Evolutionary conservation across 768 basidiomycete genomes (phyloP).

Genomic region (Auricularia sp.): DNA sequence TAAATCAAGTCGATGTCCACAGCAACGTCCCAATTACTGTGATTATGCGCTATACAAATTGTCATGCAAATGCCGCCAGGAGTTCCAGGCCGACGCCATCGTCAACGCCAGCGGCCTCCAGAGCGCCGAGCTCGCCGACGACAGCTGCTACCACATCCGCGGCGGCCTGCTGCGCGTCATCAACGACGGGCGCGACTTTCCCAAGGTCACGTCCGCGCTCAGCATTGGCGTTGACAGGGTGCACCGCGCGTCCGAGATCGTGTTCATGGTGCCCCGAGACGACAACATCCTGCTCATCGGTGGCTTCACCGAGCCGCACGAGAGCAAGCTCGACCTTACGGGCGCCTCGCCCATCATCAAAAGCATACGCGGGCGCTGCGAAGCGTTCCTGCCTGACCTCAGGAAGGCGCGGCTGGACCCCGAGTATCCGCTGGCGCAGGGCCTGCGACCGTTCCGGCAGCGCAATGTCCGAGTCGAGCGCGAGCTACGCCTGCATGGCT

Average conservation of each 20-base stretch:
- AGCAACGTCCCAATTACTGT: constrained; percentile 99
- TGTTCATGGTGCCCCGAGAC: constrained; percentile 29
- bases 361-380: constrained; percentile 21
- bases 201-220: constrained; percentile 23
- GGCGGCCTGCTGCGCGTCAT: constrained; percentile 28
- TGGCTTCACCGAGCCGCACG: constrained; percentile 20
- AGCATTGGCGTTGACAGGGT: constrained; percentile 25
- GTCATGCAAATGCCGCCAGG: constrained; percentile 82
- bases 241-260: constrained; percentile 21
- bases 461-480: constrained; percentile 22
- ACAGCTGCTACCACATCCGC: constrained; percentile 26
- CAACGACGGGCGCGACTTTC: constrained; percentile 27
- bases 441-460: constrained; percentile 19
- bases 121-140: constrained; percentile 22
- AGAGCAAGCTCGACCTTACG: constrained; percentile 17
- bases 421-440: constrained; percentile 19
- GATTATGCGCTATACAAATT: constrained; percentile 78
- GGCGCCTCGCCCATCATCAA: constrained; percentile 20
- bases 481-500: constrained; percentile 11
- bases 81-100: constrained; percentile 22
- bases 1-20: constrained; percentile 91
- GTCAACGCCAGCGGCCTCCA: constrained; percentile 29
- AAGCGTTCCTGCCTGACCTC: constrained; percentile 19
- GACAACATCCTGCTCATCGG: constrained; percentile 27
- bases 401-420: constrained; percentile 19